Conservation (phyloP, 1,284 basidiomycete genomes). For the Tilletiopsis washingtonensis region DNA sequence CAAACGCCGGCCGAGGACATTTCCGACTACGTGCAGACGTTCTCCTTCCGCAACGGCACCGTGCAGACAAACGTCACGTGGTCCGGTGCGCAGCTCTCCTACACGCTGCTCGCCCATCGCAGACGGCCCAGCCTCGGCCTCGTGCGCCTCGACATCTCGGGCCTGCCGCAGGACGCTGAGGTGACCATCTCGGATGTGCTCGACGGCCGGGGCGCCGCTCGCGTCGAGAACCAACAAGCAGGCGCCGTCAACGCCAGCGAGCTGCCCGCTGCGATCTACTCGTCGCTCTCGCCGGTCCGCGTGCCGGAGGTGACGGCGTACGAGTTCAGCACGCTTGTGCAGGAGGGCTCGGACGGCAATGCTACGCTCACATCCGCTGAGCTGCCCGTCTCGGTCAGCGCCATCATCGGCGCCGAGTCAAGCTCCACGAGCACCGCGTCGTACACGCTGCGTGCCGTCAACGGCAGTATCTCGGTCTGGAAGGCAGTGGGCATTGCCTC, state of each 20-base stretch:
- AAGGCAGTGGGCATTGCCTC: constrained; percentile 43
- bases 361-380: background rate
- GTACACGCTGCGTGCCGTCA: constrained; percentile 10
- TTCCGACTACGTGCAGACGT: constrained; percentile 25
- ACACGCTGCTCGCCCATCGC: constrained; percentile 30
- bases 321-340: constrained; percentile 7
- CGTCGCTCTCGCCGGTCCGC: constrained; percentile 23
- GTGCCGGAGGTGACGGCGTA: constrained; percentile 22
- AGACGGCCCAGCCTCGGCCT: constrained; percentile 20
- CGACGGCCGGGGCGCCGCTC: constrained; percentile 31
- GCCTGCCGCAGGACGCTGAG: constrained; percentile 3
- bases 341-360: background rate
- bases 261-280: constrained; percentile 18
- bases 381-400: constrained; percentile 3
- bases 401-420: constrained; percentile 4
- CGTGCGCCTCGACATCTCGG: constrained; percentile 18
- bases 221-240: constrained; percentile 16
- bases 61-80: constrained; percentile 27
- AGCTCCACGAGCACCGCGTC: constrained; percentile 10
- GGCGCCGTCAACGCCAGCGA: constrained; percentile 6
- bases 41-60: constrained; percentile 27
- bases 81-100: constrained; percentile 17
- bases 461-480: constrained; percentile 15
- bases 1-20: constrained; percentile 11
- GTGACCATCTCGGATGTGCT: constrained; percentile 32